Evolutionary conservation across 2,329 filamentous ascomycete species (phyloP), one percentile per base, ranked within the genome.

Genomic region (Diplocarpon rosae): DNA sequence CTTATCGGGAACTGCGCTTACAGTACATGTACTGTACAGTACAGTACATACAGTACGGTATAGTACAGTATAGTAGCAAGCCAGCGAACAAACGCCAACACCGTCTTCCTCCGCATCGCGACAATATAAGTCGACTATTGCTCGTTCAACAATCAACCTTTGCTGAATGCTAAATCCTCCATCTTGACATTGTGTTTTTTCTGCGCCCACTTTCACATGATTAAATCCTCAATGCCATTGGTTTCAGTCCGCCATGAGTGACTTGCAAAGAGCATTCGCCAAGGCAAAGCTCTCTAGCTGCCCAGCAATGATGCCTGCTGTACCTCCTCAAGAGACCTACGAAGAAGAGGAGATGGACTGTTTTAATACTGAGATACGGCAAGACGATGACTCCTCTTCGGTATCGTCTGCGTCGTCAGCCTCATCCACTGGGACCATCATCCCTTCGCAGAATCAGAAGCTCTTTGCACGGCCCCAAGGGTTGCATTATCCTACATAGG

Each of bases 371-470:
- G 64, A 68, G 41, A 60, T 64, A 34, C 54, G 45, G 45, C 45
- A 46, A 36, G 59, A 85, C 56, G 78, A 81, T 52, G 81, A 85
- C 61, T 84, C 80, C 12, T 85, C 80, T 1, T 83, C 78, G 8
- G 76, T 80, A 10, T 85, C 80, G 1, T 83, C 79, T 6, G 76
- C 85, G 12, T 94, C 84, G 0, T 95, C 88, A n/a, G 81, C 86
- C 31, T 94, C 89, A 3, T 95, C 89, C 1, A 87, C 88, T 3
- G 88, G 89, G 20, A 96, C 90, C n/a, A 75, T 96, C 49, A 82
- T 87, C 51, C 87, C 89, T 1, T 85, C 84, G 4, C 76, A 78
- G 6, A 82, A 76, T 53, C 77, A 81, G 55, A 81, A 80, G 50
- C 68, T 88, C 33, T 87, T 88, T 66, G 82, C 82, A 46, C 73